Evolutionary conservation across 169 alveolate genomes (phyloP), one percentile per base, ranked within the genome.

Genomic region (Cryptosporidium meleagridis): DNA sequence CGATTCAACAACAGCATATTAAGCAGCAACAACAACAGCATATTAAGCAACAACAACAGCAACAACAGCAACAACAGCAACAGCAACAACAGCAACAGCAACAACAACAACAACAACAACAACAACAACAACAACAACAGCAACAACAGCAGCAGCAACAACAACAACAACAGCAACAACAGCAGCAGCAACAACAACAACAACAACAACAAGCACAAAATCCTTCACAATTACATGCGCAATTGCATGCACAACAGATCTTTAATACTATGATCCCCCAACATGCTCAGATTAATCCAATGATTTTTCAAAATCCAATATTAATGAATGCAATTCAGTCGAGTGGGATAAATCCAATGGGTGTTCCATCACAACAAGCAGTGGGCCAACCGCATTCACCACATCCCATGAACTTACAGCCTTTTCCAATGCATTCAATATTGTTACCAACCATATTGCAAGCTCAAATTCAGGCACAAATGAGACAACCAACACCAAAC

Each of bases 251-350:
- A 62, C 89, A 80, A 39, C 87, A 75, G 44, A 39, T 62, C 12
- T 59, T 80, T n/a, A 65, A 65, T 16, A 45, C 69, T 23, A 26
- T 65, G 39, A 35, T 62, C 23, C 62, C 75, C 5, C 72, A 53
- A 4, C 80, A 80, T 29, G 61, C 75, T 26, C 89, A 61, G 37
- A 62, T 80, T 39, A 73, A 73, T 33, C 86, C 68, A 18, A 14
- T 65, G 37, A 37, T 80, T 75, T 62, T 41, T 80, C 89, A 80
- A n/a, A 80, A 62, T 12, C 89, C 89, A 16, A 80, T 59, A 16
- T 33, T 65, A 1, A 61, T 65, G 45, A 65, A 45, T 33, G 68
- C 80, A 41, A 21, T 65, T 8, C 89, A 62, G 26, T 62, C 89
- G 1, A 80, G 80, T 0, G 48, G n/a, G 4, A 62, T 10, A 26